These are phyloP conservation scores for Metarhizium sp. DNA, from an alignment of 2,329 filamentous ascomycete genomes.

Conservation along the genomic window DNA sequence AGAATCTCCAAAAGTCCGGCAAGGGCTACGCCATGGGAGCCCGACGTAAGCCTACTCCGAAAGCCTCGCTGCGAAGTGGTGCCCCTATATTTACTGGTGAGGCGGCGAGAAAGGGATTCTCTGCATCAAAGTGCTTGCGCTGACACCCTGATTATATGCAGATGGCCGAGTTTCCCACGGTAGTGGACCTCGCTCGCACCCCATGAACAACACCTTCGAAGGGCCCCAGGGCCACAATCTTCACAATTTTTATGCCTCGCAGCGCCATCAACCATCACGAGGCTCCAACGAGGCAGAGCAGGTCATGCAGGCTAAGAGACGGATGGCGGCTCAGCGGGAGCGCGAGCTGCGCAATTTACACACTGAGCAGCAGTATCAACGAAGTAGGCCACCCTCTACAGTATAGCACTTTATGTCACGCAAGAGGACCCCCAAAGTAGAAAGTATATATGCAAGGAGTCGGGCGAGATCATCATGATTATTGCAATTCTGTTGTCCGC, in stretches of 20 bases:
- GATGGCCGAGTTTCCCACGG: slow-evolving; percentile 61
- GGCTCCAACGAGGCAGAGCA: slow-evolving; percentile 87
- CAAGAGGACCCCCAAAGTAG: slow-evolving; percentile 27
- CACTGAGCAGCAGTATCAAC: slow-evolving; percentile 99
- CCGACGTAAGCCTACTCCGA: slow-evolving; percentile 56
- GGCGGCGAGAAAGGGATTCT: background rate
- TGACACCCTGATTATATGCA: slow-evolving; percentile 25
- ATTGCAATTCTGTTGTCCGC: slow-evolving; percentile 1
- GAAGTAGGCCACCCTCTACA: slow-evolving; percentile 85
- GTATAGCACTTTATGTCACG: slow-evolving; percentile 47
- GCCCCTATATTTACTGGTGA: slow-evolving; percentile 7
- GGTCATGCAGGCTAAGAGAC: slow-evolving; percentile 97
- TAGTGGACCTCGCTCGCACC: slow-evolving; percentile 65
- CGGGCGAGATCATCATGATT: slow-evolving; percentile 11
- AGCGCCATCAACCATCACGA: slow-evolving; percentile 82
- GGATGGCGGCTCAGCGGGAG: slow-evolving; percentile 98
- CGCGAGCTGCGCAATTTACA: slow-evolving; percentile 99
- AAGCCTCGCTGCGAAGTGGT: slow-evolving; percentile 6
- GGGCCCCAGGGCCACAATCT: slow-evolving; percentile 64
- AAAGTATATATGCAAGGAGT: slow-evolving; percentile 22
- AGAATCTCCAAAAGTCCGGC: slow-evolving; percentile 93
- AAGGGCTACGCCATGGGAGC: slow-evolving; percentile 70
- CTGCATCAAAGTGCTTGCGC: slow-evolving; percentile 8
- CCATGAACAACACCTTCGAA: slow-evolving; percentile 73
- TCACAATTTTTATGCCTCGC: slow-evolving; percentile 88